Percentiles rank a stretch among this genome's conserved stretches.
Conservation (phyloP, 2,329 filamentous ascomycete genomes). For the Diaporthe sp. region DNA sequence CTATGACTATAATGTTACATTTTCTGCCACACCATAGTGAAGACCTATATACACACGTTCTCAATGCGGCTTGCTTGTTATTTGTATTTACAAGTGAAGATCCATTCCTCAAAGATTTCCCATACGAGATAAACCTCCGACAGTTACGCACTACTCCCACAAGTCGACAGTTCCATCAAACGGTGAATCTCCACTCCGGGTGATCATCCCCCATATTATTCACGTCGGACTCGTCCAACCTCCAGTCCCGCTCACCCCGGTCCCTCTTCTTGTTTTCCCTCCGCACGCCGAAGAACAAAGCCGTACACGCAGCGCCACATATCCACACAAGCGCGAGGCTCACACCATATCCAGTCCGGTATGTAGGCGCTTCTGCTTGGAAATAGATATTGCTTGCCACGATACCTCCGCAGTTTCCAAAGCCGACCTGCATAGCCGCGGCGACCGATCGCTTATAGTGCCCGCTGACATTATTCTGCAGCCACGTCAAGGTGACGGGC, state of each 20-base stretch:
- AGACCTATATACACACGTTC: background rate
- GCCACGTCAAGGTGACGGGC: constrained; percentile 69
- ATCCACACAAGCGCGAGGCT: constrained; percentile 63
- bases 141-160: background rate
- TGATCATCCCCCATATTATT: constrained; percentile 56
- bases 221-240: constrained; percentile 49
- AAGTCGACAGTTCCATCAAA: background rate
- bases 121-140: background rate
- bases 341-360: constrained; percentile 64
- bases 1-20: background rate
- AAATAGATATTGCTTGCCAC: constrained; percentile 67
- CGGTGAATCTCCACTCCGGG: constrained; percentile 44
- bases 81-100: background rate
- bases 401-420: constrained; percentile 66
- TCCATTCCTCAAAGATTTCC: background rate
- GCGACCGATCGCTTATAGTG: constrained; percentile 70
- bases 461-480: constrained; percentile 69
- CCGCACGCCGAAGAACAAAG: constrained; percentile 49
- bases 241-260: constrained; percentile 49
- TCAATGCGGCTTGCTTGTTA: background rate
- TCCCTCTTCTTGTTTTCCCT: constrained; percentile 54
- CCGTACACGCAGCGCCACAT: constrained; percentile 52
- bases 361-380: constrained; percentile 60
- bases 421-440: constrained; percentile 64
- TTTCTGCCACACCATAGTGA: background rate